Conservation (phyloP, 352 stramenopile species). For the Phytophthora litchii region DNA sequence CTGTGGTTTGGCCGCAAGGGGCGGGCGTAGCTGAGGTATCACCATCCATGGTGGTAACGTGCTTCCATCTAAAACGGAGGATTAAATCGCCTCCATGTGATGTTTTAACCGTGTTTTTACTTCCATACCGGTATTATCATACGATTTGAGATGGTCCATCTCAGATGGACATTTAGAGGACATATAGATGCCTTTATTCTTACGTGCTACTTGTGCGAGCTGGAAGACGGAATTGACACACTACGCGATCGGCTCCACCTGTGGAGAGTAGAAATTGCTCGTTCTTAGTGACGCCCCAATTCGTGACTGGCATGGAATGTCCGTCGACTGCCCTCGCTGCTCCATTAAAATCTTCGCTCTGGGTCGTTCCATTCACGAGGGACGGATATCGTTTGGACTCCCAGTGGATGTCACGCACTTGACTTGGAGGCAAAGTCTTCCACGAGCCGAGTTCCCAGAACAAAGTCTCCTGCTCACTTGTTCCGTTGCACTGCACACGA, state of each 20-base stretch:
- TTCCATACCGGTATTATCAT: no score
- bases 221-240: slow-evolving; percentile 76
- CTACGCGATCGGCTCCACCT: slow-evolving; percentile 70
- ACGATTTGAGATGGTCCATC: no score
- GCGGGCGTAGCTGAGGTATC: background rate
- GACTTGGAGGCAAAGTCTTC: slow-evolving; percentile 1
- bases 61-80: background rate
- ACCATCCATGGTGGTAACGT: background rate
- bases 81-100: no score
- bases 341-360: slow-evolving; percentile 27
- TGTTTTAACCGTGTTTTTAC: no score
- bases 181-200: no score
- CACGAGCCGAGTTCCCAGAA: slow-evolving; percentile 28
- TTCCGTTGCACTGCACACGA: slow-evolving; percentile 34
- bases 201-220: background rate
- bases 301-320: slow-evolving; percentile 79
- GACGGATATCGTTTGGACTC: slow-evolving; percentile 23
- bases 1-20: slow-evolving; percentile 1
- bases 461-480: slow-evolving; percentile 1
- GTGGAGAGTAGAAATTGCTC: slow-evolving; percentile 78
- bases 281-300: slow-evolving; percentile 63
- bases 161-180: no score
- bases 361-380: slow-evolving; percentile 17
- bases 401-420: slow-evolving; percentile 26
- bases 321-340: slow-evolving; percentile 39